Base-by-base conservation (phyloP, 176 grass and related monocot genomes). In the Guadua angustifolia region DNA sequence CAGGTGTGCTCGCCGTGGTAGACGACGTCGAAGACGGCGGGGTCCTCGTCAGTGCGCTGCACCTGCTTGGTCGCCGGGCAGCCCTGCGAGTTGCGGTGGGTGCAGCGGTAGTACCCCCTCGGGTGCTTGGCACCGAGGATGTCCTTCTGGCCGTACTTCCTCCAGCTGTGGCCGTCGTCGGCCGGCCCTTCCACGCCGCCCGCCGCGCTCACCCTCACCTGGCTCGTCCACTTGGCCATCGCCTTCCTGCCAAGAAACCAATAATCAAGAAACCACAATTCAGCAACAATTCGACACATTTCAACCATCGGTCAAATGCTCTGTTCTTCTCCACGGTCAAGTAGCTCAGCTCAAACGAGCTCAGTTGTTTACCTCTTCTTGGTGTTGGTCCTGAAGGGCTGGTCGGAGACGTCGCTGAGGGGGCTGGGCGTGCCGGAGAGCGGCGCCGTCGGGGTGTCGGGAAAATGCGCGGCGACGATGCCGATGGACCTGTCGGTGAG, bases 101-200 rank as follows among this genome's bases (percentile, higher is more conserved):
- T 98, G 91, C 96, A 98, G 10, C 96, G 89, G 83, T 98, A 95
- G 77, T 98, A 98, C 0, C 87, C 89, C 24, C 96, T 75, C 13
- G 94, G 94, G 86, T 93, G 86, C 66, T 89, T 93, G 72, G 94
- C 91, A 29, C 94, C 89, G 15, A 97, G 94, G 71, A 97, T 97
- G 78, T 93, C 91, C 84, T 97, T 97, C 81, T 97, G 94, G 0
- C 94, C 94, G 86, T 97, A 97, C 79, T 93, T 97, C 68, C 94
- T 91, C 94, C 94, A 97, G 77, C 89, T 89, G 85, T 87, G 70
- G 3, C 94, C 91, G 78, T 97, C 94, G 65, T 93, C 91, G 12
- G 56, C 50, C 16, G 83, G 86, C 44, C 89, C 91, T 29, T 89
- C 89, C 13, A 66, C 49, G 9, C 82, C 80, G 26, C 76, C 84